These are phyloP conservation scores for Didymella arachidicola DNA, from an alignment of 2,329 filamentous ascomycete genomes.

Conservation along the genomic window DNA sequence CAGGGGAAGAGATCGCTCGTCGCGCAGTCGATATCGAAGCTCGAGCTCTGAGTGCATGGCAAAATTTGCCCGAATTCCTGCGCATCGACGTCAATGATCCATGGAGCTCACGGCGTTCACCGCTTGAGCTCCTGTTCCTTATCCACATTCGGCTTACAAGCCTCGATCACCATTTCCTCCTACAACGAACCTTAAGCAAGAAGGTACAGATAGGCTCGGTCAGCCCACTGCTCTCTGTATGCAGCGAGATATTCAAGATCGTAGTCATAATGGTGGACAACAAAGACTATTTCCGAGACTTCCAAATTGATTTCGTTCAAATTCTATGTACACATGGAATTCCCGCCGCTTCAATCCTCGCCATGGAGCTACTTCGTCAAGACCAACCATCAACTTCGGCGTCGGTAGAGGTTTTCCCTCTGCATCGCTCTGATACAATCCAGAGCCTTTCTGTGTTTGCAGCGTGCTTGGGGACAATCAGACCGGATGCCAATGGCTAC, in stretches of 20 bases:
- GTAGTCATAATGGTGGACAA: conserved; percentile 50
- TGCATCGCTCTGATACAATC: conserved; percentile 56
- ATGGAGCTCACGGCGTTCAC: conserved; percentile 30
- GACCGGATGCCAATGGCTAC: conserved; percentile 51
- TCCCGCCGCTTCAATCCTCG: conserved; percentile 53
- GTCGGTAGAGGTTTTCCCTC: conserved; percentile 38
- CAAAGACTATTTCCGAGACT: conserved; percentile 53
- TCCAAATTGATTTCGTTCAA: conserved; percentile 53
- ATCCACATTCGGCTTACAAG: conserved; percentile 57
- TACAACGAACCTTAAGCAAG: conserved; percentile 64
- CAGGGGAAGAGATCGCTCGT: conserved; percentile 48
- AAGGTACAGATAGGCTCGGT: conserved; percentile 43
- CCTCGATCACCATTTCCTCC: conserved; percentile 66
- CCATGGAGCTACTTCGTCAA: conserved; percentile 55
- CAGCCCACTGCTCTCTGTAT: conserved; percentile 45
- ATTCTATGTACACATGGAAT: conserved; percentile 52
- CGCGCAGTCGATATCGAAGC: conserved; percentile 46
- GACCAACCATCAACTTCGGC: conserved; percentile 40
- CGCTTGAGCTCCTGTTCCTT: conserved; percentile 57
- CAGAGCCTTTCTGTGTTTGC: conserved; percentile 57
- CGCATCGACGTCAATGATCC: conserved; percentile 29
- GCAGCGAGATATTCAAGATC: conserved; percentile 50
- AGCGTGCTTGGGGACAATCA: conserved; percentile 51
- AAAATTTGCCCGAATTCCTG: conserved; percentile 40
- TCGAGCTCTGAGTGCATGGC: conserved; percentile 30